phyloP scores from a whole-genome alignment of 2,329 filamentous ascomycete species.

The Colletotrichum trifolii region DNA sequence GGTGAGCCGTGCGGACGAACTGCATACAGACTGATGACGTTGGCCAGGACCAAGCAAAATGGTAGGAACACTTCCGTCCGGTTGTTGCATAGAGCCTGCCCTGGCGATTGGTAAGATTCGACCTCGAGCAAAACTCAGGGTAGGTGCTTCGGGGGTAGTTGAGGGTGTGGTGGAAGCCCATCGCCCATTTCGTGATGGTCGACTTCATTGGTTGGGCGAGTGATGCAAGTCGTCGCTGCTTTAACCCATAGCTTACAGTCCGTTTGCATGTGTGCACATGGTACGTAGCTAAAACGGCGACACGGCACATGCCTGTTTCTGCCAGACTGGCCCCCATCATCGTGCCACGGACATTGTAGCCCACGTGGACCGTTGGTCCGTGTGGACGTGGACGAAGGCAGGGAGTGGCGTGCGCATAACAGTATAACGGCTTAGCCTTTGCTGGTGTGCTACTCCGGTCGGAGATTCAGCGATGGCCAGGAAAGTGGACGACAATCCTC shows the following conservation, averaged over 20 bases:
- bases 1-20: too few species aligned
- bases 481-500: neutral
- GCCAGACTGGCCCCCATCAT: conserved; percentile 33
- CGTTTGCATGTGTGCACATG: conserved; percentile 16
- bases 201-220: too few species aligned
- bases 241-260: neutral
- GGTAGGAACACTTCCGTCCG: too few species aligned
- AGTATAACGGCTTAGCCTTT: neutral
- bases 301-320: conserved; percentile 38
- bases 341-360: conserved; percentile 29
- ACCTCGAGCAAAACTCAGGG: neutral
- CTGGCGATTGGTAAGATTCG: too few species aligned
- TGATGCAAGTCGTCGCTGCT: too few species aligned
- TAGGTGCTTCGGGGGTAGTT: conserved; percentile 7
- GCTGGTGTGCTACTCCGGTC: neutral
- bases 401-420: neutral
- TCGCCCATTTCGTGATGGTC: too few species aligned
- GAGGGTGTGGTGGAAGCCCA: neutral
- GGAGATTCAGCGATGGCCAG: too few species aligned
- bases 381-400: conserved; percentile 28
- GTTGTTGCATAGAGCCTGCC: too few species aligned
- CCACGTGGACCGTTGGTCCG: conserved; percentile 35
- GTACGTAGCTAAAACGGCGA: conserved; percentile 22
- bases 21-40: too few species aligned
- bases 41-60: too few species aligned